These are phyloP conservation scores for Kluyveromyces starmeri DNA, from an alignment of 805 yeast species.

Conservation along the genomic window DNA sequence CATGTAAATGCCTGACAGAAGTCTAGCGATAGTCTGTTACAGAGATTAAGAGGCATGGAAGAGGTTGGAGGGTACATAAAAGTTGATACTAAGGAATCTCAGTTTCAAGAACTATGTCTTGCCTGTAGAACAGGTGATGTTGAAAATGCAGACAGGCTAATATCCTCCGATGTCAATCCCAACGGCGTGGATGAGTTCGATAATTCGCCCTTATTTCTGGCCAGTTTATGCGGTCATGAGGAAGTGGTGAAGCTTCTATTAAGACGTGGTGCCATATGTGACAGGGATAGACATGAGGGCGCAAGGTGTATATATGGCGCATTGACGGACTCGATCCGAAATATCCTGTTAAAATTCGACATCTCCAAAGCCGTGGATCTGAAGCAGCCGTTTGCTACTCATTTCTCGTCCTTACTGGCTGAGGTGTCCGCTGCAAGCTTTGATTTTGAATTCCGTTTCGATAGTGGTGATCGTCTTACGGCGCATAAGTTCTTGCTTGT, in stretches of 20 bases:
- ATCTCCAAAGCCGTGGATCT: constrained; percentile 60
- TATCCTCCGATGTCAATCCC: constrained; percentile 42
- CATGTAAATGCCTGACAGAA: too few species aligned
- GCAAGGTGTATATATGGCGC: constrained; percentile 76
- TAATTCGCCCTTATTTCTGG: constrained; percentile 64
- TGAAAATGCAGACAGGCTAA: constrained; percentile 50
- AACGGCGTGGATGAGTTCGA: constrained; percentile 59
- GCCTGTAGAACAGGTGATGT: constrained; percentile 67
- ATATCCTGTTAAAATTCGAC: constrained; percentile 49
- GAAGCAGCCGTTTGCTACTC: constrained; percentile 65
- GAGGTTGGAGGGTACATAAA: too few species aligned
- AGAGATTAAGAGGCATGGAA: too few species aligned
- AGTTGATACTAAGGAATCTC: too few species aligned
- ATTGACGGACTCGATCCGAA: constrained; percentile 54
- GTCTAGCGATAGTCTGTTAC: too few species aligned
- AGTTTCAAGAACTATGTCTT: constrained; percentile 43
- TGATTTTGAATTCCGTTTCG: constrained; percentile 21
- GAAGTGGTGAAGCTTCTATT: constrained; percentile 52
- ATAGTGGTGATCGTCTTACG: constrained; percentile 10
- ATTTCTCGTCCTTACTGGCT: constrained; percentile 39
- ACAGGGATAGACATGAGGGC: constrained; percentile 75
- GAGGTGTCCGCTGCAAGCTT: constrained; percentile 14
- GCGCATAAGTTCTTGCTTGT: constrained; percentile 36
- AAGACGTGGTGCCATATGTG: constrained; percentile 65
- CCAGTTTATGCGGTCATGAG: constrained; percentile 68